Percentiles rank a stretch among this genome's conserved stretches.
phyloP scores from a whole-genome alignment of 2,329 filamentous ascomycete species.

The Bipolaris gigantea region DNA sequence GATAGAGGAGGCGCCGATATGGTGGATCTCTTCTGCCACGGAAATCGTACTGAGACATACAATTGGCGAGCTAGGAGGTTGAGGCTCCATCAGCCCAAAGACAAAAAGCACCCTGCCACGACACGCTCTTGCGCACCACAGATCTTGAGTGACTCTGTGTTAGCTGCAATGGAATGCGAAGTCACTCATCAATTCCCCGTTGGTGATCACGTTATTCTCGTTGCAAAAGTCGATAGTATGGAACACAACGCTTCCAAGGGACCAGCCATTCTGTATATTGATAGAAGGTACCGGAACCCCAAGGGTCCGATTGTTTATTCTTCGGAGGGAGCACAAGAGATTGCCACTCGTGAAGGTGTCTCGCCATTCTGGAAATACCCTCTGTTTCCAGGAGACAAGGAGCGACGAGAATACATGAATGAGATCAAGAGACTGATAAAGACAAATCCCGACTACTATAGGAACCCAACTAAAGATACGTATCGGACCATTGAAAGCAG shows the following conservation, averaged over 20 bases:
- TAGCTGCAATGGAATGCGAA: conserved; percentile 41
- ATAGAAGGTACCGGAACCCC: conserved; percentile 27
- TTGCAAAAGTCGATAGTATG: conserved; percentile 46
- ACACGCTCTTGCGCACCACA: conserved; percentile 20
- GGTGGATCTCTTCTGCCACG: conserved; percentile 34
- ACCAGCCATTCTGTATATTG: conserved; percentile 30
- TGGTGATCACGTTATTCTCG: conserved; percentile 52
- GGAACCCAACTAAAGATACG: not conserved
- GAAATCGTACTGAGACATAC: conserved; percentile 32
- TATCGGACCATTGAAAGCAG: conserved; percentile 7
- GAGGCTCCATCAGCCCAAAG: conserved; percentile 12
- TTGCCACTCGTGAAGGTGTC: not conserved
- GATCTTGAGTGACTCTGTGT: conserved; percentile 17
- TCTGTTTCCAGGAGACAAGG: conserved; percentile 24
- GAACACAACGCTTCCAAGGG: not conserved
- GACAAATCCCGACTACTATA: conserved; percentile 6
- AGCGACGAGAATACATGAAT: conserved; percentile 20
- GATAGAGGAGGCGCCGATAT: conserved; percentile 31
- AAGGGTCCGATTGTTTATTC: conserved; percentile 6
- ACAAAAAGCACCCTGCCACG: not conserved
- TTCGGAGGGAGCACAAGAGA: not conserved
- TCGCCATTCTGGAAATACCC: conserved; percentile 19
- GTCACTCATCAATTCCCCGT: conserved; percentile 45
- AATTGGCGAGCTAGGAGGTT: conserved; percentile 13
- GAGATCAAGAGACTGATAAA: conserved; percentile 22